Evolutionary conservation across 106 monocot genomes (phyloP).

Genomic region (Agapanthus africanus): DNA sequence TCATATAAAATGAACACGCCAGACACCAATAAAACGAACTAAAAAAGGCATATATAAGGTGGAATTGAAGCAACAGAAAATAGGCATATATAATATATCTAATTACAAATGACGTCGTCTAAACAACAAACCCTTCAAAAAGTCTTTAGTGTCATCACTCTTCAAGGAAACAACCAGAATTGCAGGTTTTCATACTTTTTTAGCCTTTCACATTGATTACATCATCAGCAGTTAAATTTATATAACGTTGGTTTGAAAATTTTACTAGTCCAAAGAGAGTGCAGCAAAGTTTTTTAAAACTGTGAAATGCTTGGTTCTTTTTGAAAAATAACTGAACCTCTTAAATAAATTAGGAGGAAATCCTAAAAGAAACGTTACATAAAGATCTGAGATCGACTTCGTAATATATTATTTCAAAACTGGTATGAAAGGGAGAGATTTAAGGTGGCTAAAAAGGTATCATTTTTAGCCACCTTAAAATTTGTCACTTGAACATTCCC

Average conservation of each 20-base stretch:
- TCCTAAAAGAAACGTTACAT: not conserved
- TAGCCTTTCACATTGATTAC: not conserved
- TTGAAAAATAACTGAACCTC: no score
- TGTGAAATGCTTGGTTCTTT: not conserved
- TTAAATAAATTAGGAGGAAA: not conserved
- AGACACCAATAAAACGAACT: slow-evolving; percentile 9
- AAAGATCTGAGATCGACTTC: not conserved
- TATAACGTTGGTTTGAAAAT: not conserved
- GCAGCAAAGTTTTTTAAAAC: not conserved
- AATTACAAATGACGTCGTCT: not conserved
- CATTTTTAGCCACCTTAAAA: not conserved
- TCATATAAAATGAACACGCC: not conserved
- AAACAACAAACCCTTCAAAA: not conserved
- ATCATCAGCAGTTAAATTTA: no score
- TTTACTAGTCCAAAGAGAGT: not conserved
- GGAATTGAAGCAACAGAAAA: not conserved
- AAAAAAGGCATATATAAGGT: slow-evolving; percentile 6
- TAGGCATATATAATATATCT: not conserved
- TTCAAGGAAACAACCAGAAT: not conserved
- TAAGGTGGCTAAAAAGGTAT: not conserved
- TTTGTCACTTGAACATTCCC: not conserved
- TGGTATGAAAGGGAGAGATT: not conserved
- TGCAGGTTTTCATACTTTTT: not conserved
- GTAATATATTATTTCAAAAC: not conserved
- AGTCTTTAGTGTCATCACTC: not conserved